These are phyloP conservation scores for Coniophora puteana DNA, from an alignment of 1,284 basidiomycete species.

Conservation along the genomic window DNA sequence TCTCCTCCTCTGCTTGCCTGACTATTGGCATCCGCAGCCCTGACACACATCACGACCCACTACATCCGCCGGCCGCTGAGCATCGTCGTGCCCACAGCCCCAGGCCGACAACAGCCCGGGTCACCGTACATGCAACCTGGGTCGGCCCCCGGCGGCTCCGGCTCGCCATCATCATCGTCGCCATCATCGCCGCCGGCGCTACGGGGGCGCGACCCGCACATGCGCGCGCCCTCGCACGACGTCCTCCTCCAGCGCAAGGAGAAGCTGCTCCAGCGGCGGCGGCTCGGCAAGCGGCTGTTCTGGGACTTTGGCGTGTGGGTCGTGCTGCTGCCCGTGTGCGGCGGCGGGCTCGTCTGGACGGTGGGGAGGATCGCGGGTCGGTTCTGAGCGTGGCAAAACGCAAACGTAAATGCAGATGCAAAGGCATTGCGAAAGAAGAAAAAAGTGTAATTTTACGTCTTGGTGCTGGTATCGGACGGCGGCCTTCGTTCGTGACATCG, in stretches of 20 bases:
- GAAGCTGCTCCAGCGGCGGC: conserved; percentile 59
- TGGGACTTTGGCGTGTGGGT: conserved; percentile 76
- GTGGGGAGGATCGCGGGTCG: conserved; percentile 42
- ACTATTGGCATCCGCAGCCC: conserved; percentile 30
- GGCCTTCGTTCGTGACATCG: no score
- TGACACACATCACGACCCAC: conserved; percentile 64
- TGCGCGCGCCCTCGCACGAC: conserved; percentile 34
- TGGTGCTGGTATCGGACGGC: no score
- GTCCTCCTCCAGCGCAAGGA: conserved; percentile 75
- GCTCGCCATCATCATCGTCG: no score
- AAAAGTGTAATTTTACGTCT: no score
- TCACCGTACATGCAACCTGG: conserved; percentile 7
- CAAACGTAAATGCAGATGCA: no score
- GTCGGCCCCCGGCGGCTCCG: no score
- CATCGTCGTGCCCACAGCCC: conserved; percentile 65
- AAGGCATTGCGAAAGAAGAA: no score
- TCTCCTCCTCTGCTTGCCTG: conserved; percentile 1
- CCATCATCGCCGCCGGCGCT: conserved; percentile 15
- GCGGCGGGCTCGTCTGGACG: conserved; percentile 50
- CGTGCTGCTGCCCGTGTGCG: conserved; percentile 49
- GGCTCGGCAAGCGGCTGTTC: conserved; percentile 57
- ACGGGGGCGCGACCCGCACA: conserved; percentile 10
- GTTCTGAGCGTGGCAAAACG: no score
- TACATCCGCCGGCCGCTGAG: conserved; percentile 66
- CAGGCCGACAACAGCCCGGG: no score